Evolutionary conservation across 305 asterid genomes (phyloP).

Genomic region (Solanum hybrid): DNA sequence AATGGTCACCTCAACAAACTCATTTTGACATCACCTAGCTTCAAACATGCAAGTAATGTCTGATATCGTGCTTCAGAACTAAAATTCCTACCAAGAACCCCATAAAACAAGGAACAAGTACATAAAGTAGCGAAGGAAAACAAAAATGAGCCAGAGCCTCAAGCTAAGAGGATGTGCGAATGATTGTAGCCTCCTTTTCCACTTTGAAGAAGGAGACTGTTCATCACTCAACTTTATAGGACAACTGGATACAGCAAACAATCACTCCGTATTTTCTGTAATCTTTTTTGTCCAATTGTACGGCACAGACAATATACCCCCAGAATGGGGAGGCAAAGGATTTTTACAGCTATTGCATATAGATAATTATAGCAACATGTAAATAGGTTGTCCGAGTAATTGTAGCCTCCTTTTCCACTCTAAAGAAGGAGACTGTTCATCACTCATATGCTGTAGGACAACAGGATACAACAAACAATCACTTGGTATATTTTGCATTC

Average conservation of each 20-base stretch:
- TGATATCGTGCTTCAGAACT: not conserved
- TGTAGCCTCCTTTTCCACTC: conserved; percentile 9
- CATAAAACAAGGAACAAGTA: not conserved
- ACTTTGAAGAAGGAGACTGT: conserved; percentile 6
- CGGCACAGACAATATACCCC: not conserved
- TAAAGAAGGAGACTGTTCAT: conserved; percentile 9
- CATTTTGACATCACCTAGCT: not conserved
- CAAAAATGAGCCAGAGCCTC: not conserved
- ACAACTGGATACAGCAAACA: conserved; percentile 9
- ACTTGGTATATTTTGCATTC: not conserved
- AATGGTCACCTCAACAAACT: not conserved
- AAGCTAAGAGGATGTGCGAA: conserved; percentile 1
- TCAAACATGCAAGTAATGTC: not conserved
- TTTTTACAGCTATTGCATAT: not conserved
- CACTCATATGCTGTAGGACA: conserved; percentile 5
- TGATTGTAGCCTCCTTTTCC: conserved; percentile 15
- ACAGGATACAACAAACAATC: conserved; percentile 5
- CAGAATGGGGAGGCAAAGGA: not conserved
- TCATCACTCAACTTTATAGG: conserved; percentile 10
- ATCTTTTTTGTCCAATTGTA: not conserved
- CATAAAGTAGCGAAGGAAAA: not conserved
- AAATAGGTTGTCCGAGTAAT: not conserved
- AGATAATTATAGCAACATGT: not conserved
- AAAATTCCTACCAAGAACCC: not conserved
- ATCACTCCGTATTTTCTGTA: not conserved